These are phyloP conservation scores for Neospora caninum DNA, from an alignment of 169 alveolate genomes.

Conservation along the genomic window DNA sequence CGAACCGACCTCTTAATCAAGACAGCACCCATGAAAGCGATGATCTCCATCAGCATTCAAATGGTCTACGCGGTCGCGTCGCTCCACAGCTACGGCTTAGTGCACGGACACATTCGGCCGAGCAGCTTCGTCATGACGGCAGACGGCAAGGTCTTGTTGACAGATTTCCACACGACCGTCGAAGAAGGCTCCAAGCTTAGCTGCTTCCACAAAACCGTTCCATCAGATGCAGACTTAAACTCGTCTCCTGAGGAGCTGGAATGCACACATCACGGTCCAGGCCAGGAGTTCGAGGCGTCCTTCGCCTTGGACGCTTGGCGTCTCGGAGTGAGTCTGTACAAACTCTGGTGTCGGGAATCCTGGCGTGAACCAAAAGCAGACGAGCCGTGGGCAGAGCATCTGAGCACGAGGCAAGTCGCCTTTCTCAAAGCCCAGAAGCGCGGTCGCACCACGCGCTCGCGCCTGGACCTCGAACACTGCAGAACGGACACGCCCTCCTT, in stretches of 20 bases:
- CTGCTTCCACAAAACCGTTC: neutral
- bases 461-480: conserved; percentile 1
- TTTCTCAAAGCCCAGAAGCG: neutral
- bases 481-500: neutral
- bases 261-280: neutral
- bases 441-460: neutral
- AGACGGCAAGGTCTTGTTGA: neutral
- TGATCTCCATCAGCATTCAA: conserved; percentile 28
- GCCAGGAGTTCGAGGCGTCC: neutral
- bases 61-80: conserved; percentile 27
- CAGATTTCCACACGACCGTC: neutral
- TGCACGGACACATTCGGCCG: conserved; percentile 1
- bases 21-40: neutral
- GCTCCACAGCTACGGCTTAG: neutral
- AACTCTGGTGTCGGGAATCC: conserved; percentile 7
- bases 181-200: neutral
- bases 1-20: conserved; percentile 7
- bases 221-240: neutral
- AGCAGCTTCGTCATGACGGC: conserved; percentile 17
- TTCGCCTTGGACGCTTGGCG: neutral
- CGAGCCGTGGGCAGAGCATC: neutral
- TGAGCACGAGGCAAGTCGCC: neutral
- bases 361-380: neutral
- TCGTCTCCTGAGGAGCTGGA: neutral
- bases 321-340: conserved; percentile 1